Evolutionary conservation across 2,329 filamentous ascomycete genomes (phyloP).

Genomic region (Pseudocercospora pini-densiflorae): DNA sequence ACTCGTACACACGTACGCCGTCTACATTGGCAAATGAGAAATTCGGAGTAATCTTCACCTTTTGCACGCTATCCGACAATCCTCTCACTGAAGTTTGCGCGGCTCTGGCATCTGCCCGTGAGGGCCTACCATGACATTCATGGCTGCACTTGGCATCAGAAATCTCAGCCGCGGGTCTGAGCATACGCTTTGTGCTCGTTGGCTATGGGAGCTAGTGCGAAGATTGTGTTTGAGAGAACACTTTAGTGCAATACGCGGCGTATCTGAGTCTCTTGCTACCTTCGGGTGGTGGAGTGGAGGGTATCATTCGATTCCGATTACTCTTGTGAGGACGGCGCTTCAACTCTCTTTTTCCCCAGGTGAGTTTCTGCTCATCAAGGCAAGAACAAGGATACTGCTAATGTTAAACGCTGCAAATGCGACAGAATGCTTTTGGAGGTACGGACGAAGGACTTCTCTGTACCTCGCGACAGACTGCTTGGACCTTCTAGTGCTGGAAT

Average conservation of each 20-base stretch:
- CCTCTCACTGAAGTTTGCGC: constrained; percentile 20
- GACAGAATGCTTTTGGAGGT: not conserved
- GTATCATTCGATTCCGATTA: constrained; percentile 93
- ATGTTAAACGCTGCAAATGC: constrained; percentile 24
- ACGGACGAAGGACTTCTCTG: not conserved
- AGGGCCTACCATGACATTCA: constrained; percentile 81
- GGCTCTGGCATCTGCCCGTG: constrained; percentile 69
- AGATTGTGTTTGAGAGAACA: constrained; percentile 75
- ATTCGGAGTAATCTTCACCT: constrained; percentile 96
- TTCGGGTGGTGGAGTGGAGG: constrained; percentile 45
- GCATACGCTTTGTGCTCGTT: constrained; percentile 14
- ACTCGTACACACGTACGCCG: constrained; percentile 35
- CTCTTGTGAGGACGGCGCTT: constrained; percentile 82
- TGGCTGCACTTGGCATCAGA: constrained; percentile 93
- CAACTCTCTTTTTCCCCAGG: constrained; percentile 54
- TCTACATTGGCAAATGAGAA: constrained; percentile 80
- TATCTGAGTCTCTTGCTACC: constrained; percentile 52
- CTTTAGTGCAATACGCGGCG: constrained; percentile 97
- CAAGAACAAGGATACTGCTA: constrained; percentile 47
- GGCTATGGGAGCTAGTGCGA: constrained; percentile 92
- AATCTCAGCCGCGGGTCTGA: constrained; percentile 64
- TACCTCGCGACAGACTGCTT: not conserved
- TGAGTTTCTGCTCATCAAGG: constrained; percentile 46
- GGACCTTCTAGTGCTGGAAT: too few relatives aligned
- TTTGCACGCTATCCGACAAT: constrained; percentile 22